Evolutionary conservation across 2,329 filamentous ascomycete species (phyloP), one percentile per base, ranked within the genome.

Genomic region (Fusarium piperis): DNA sequence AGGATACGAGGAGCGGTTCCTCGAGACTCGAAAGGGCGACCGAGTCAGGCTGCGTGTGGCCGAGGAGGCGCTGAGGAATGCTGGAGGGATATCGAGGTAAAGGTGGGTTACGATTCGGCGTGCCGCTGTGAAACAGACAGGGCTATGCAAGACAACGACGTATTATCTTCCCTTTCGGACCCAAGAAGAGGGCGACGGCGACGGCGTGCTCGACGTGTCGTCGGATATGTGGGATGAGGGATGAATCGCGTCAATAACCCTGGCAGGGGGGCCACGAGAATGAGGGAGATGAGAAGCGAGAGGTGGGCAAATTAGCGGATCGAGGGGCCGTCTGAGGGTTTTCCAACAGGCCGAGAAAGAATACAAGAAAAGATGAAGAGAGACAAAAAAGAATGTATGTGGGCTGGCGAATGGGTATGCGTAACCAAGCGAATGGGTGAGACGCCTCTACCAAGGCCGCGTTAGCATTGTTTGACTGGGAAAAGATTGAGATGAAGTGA

Each of bases 401-500:
- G 44, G 53, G 52, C 48, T 59, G 72, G 52, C 70, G 70, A 73
- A 36, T 59, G 70, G 67, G 62, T 59, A 58, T 73, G 70, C 64
- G 67, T 68, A 69, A 69, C 71, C 67, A 73, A 73, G 71, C 64
- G 71, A 73, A 62, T 71, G 71, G 71, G 65, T 71, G 64, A 73
- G 67, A 68, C 71, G 70, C 70, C 26, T 73, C 70, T 68, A 73
- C 67, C 64, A 71, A 71, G 68, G 71, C 57, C 61, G 67, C 58
- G 71, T 68, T 68, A 73, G 61, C 61, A 73, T 71, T 71, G 67
- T 65, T 46, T 62, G 71, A 59, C 66, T 55, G 64, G 68, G 56
- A 52, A 59, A 71, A 71, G 70, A 73, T 73, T 60, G 64, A 59
- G 59, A 58, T 53, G 70, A 65, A 65, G 64, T 39, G 56, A 66